Evolutionary conservation across 2,329 filamentous ascomycete genomes (phyloP).

Genomic region (Chalara sp.): DNA sequence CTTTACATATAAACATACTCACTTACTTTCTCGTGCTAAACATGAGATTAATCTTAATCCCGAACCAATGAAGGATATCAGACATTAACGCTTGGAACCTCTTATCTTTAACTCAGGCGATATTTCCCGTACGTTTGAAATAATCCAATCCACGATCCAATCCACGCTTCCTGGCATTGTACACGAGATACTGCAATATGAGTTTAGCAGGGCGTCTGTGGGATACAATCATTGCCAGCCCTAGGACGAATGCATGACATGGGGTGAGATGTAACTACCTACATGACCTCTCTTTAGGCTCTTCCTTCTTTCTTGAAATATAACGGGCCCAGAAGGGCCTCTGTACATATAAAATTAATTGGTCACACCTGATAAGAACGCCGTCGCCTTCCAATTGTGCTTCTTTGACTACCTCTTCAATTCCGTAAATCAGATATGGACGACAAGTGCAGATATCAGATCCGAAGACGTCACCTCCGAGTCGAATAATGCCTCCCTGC

Average conservation of each 20-base stretch:
- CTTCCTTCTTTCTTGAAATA: constrained; percentile 98
- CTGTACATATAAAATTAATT: constrained; percentile 1
- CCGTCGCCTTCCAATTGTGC: constrained; percentile 55
- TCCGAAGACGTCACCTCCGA: constrained; percentile 90
- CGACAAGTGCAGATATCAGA: constrained; percentile 97
- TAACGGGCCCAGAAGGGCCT: constrained; percentile 83
- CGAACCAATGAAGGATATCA: constrained; percentile 94
- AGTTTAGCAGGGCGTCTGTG: neutral
- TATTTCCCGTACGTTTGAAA: constrained; percentile 96
- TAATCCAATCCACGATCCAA: constrained; percentile 82
- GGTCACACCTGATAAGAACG: constrained; percentile 3
- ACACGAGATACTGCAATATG: constrained; percentile 41
- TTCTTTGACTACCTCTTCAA: constrained; percentile 95
- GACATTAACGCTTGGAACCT: constrained; percentile 98
- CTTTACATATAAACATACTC: too few species aligned
- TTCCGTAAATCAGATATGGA: constrained; percentile 93
- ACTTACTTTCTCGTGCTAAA: constrained; percentile 83
- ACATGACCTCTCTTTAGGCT: constrained; percentile 77
- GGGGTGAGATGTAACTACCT: constrained; percentile 15
- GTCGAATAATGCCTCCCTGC: neutral
- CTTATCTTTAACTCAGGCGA: constrained; percentile 95
- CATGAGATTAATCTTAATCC: constrained; percentile 99
- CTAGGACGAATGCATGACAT: constrained; percentile 18
- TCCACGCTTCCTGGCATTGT: constrained; percentile 77
- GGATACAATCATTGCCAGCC: constrained; percentile 33